Evolutionary conservation across 257 asterid species (phyloP).

Genomic region (Avicennia marina): DNA sequence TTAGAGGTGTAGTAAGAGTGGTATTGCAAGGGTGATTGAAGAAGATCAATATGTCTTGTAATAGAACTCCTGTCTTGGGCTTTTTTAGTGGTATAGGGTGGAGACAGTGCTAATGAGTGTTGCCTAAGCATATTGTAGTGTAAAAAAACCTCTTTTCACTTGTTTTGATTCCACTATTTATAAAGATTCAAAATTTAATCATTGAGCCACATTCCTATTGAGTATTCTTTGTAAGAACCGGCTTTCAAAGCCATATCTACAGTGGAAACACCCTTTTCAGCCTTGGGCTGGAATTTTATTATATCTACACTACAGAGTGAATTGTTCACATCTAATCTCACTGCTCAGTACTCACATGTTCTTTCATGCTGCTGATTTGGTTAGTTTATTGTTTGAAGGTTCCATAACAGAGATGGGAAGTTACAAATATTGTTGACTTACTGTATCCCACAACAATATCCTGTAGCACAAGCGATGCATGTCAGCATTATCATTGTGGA

Average conservation of each 20-base stretch:
- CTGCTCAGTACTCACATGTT: no score
- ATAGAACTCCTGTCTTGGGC: no score
- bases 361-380: no score
- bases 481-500: slow-evolving; percentile 53
- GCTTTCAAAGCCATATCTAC: no score
- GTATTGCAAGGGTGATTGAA: not conserved
- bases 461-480: slow-evolving; percentile 39
- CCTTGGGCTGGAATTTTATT: no score
- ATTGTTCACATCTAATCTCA: not conserved
- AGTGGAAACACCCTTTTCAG: no score
- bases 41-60: not conserved
- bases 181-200: no score
- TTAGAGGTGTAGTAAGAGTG: not conserved
- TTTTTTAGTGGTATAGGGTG: not conserved
- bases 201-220: no score
- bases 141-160: not conserved
- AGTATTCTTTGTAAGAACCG: no score
- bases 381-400: no score
- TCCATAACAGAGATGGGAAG: not conserved
- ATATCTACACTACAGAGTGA: no score
- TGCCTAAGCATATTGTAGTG: not conserved
- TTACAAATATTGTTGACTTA: slow-evolving; percentile 12
- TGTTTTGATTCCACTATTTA: slow-evolving; percentile 1
- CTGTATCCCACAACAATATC: slow-evolving; percentile 8
- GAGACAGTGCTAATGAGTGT: not conserved